phyloP scores from a whole-genome alignment of 208 protist genomes.

The Wallacemonas collosoma region DNA sequence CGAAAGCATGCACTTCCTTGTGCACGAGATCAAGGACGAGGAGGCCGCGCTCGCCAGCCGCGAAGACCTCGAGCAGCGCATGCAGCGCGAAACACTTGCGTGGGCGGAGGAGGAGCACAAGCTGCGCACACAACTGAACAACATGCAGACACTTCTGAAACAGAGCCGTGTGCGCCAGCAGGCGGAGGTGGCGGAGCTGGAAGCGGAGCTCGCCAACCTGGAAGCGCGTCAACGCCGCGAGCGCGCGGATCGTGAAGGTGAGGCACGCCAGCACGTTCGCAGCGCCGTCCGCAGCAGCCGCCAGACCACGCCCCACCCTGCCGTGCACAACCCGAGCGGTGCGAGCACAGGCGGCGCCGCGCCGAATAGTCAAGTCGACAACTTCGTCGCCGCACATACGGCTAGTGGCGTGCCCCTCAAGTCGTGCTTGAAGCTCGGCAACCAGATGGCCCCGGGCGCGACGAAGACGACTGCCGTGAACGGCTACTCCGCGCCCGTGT shows the following conservation, averaged over 20 bases:
- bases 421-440: conserved; percentile 51
- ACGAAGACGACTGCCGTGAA: conserved; percentile 5
- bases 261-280: conserved; percentile 39
- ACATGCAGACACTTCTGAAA: conserved; percentile 52
- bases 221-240: conserved; percentile 50
- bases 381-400: conserved; percentile 44
- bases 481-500: conserved; percentile 48
- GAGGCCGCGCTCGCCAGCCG: conserved; percentile 60
- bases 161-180: conserved; percentile 46
- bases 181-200: conserved; percentile 56
- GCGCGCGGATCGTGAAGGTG: conserved; percentile 42
- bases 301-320: conserved; percentile 18
- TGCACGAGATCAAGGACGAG: conserved; percentile 76
- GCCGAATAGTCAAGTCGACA: conserved; percentile 32
- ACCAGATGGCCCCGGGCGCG: not conserved
- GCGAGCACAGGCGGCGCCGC: conserved; percentile 10
- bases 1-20: conserved; percentile 75
- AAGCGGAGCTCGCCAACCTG: conserved; percentile 54
- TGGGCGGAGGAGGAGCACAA: conserved; percentile 88
- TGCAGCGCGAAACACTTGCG: conserved; percentile 68
- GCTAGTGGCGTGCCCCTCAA: conserved; percentile 37
- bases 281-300: conserved; percentile 25
- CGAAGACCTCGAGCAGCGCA: conserved; percentile 60
- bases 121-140: conserved; percentile 54
- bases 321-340: conserved; percentile 2